Evolutionary conservation across 352 stramenopile species (phyloP).

Genomic region (Phytophthora citrophthora): DNA sequence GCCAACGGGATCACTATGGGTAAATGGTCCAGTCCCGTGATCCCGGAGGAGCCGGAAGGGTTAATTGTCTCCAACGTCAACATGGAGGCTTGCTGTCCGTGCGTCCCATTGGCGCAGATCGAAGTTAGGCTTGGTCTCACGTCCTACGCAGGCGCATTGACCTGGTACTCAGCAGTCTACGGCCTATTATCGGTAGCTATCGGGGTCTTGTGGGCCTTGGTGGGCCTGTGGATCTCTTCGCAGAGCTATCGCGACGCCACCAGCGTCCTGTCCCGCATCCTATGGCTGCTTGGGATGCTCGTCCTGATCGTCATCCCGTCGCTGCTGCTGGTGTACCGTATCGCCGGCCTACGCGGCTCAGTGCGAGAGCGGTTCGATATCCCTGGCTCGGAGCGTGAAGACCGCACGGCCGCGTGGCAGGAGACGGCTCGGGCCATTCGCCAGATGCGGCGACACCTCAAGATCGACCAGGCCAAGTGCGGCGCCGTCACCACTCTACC

Average conservation of each 20-base stretch:
- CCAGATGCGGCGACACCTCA: conserved; percentile 45
- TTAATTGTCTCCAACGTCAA: conserved; percentile 31
- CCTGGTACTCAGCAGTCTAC: conserved; percentile 25
- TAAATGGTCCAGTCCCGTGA: conserved; percentile 37
- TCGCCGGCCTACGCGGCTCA: conserved; percentile 23
- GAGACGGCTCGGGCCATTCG: conserved; percentile 38
- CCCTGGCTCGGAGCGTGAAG: conserved; percentile 35
- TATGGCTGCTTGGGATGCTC: conserved; percentile 18
- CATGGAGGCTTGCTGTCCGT: conserved; percentile 39
- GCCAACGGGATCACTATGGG: conserved; percentile 34
- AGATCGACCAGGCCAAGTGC: conserved; percentile 33
- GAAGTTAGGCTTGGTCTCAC: conserved; percentile 33
- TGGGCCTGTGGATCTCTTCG: conserved; percentile 29
- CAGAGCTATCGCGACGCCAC: conserved; percentile 22
- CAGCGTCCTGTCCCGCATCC: conserved; percentile 14
- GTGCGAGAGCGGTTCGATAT: conserved; percentile 44
- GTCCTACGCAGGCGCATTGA: conserved; percentile 32
- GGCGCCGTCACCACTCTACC: conserved; percentile 33
- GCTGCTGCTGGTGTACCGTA: conserved; percentile 33
- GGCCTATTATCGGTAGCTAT: conserved; percentile 12
- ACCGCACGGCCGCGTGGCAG: conserved; percentile 43
- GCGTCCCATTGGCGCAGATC: conserved; percentile 39
- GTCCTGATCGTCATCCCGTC: conserved; percentile 18
- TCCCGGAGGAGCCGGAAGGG: conserved; percentile 29
- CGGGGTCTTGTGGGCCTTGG: conserved; percentile 23